A percentile compares a stretch with the other conserved stretches of the same genome.
These are phyloP conservation scores for Adenanthera pavonina DNA, from an alignment of 306 rosid species.

Conservation along the genomic window DNA sequence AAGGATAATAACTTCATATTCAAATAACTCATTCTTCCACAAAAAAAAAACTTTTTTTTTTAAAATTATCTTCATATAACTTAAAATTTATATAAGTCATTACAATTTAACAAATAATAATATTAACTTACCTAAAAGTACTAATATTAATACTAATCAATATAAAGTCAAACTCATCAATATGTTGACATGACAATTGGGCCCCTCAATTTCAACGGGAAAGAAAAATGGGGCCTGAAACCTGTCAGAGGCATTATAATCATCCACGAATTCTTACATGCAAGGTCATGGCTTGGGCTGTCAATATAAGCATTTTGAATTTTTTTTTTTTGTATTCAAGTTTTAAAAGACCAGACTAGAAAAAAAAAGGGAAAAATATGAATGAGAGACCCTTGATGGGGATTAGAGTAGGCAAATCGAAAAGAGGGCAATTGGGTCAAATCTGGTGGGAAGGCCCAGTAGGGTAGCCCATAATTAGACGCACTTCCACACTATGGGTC, in stretches of 20 bases:
- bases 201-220: not conserved
- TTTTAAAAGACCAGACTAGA: not conserved
- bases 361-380: not conserved
- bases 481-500: conserved; percentile 24
- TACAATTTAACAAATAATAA: too few species aligned
- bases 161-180: not conserved
- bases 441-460: not conserved
- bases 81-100: too few species aligned
- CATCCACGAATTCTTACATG: not conserved
- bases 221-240: not conserved
- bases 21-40: too few species aligned
- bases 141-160: too few species aligned
- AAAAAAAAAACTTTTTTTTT: too few species aligned
- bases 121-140: too few species aligned
- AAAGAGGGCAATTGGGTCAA: not conserved
- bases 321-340: too few species aligned
- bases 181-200: not conserved
- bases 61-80: too few species aligned
- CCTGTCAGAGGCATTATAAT: not conserved
- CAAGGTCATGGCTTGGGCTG: not conserved
- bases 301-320: too few species aligned
- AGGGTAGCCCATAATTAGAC: conserved; percentile 27
- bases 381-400: not conserved
- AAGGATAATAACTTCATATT: too few species aligned
- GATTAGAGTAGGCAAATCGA: not conserved